Base-by-base conservation (phyloP, 352 stramenopile genomes). In the Aphanomyces invadans region DNA sequence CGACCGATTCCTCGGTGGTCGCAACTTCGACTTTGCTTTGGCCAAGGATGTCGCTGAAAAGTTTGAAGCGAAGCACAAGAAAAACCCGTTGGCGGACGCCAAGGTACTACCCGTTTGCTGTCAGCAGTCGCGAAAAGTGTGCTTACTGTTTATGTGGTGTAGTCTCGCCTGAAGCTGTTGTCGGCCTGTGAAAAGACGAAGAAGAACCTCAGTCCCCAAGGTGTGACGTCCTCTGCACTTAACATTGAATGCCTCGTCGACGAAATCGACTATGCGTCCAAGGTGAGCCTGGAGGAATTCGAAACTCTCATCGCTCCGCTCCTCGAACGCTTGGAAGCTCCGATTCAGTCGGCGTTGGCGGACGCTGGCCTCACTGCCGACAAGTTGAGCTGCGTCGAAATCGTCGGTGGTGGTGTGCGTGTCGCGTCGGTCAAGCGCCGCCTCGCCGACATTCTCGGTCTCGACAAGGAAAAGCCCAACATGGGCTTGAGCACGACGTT, bases 241-340 rank as follows among this genome's bases (percentile, higher is more conserved):
- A 98, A 98, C 74, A 83, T 99, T 38, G 97, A 99, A 81, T 99
- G 91, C 74, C 76, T 99, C n/a, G 93, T 97, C 48, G 92, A 99
- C 66, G 96, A 99, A 71, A 83, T 86, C 64, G 97, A 99, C 79
- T 99, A 98, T 78, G 92, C 88, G 72, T 79, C 85, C 55, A 93
- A 96, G 65, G 75, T 99, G 15, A 97, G 79, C 62, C 83, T 97
- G 23, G 84, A 97, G 66, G 89, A 98, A 53, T 99, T 99, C 71
- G 94, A 99, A 69, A 73, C 75, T 36, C 87, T 99, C 66, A 97
- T 97, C 68, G 73, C 83, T 33, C 90, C 89, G 10, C 78, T 98
- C 21, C 74, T 97, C 36, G 73, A 82, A 49, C 81, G 90, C 36
- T 78, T 98, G 33, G 72, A 95, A 29, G 89, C 62, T 4, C 87